phyloP scores from a whole-genome alignment of 495 filamentous ascomycete species.

The Tuber indicum region DNA sequence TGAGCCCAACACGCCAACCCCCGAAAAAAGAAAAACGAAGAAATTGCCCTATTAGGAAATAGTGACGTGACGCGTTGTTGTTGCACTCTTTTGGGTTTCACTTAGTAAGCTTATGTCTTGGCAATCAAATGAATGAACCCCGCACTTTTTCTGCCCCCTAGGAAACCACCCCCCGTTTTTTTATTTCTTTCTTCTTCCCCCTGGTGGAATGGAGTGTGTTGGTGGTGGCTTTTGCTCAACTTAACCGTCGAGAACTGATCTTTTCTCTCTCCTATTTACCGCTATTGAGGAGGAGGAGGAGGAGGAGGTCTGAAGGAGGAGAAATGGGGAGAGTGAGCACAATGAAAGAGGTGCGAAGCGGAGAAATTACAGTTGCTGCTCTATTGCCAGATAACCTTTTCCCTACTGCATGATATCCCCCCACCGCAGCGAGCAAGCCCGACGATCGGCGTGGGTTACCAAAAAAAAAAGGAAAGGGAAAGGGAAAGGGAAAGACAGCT shows the following conservation, averaged over 20 bases:
- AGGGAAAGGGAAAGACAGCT: neutral
- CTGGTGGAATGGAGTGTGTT: neutral
- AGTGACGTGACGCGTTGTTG: conserved; percentile 39
- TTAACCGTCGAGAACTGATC: neutral
- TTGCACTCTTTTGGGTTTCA: conserved; percentile 6
- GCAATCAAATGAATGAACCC: neutral
- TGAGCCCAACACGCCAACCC: neutral
- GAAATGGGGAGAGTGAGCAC: neutral
- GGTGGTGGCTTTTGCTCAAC: neutral
- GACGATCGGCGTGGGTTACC: neutral
- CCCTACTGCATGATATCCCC: neutral
- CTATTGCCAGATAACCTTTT: neutral
- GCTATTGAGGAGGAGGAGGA: neutral
- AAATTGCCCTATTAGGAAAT: conserved; percentile 8
- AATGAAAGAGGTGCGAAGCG: neutral
- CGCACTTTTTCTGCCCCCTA: neutral
- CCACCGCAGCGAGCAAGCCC: neutral
- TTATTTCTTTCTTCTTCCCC: neutral
- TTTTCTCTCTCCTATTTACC: neutral
- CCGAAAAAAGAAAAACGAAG: conserved; percentile 9
- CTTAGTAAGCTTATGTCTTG: neutral
- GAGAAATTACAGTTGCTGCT: neutral
- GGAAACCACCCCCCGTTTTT: neutral
- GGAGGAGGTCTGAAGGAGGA: neutral
- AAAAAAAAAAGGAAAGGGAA: neutral